Evolutionary conservation across 768 basidiomycete species (phyloP).

Genomic region (Baorangia bicolor): DNA sequence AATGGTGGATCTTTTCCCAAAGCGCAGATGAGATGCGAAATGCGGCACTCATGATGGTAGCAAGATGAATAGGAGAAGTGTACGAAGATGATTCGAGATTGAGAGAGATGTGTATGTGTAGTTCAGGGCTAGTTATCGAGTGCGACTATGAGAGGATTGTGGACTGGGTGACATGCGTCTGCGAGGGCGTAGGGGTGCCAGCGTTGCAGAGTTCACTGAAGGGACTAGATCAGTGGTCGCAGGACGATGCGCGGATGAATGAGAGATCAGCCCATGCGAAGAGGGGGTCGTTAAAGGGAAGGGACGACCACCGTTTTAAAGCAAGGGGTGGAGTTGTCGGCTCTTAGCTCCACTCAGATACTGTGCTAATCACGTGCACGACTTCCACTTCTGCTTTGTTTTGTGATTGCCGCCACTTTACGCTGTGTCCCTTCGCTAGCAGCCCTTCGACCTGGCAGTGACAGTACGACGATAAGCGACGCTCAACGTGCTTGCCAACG

Average conservation of each 20-base stretch:
- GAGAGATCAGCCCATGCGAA: slow-evolving; percentile 20
- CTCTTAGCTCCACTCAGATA: neutral
- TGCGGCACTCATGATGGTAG: slow-evolving; percentile 35
- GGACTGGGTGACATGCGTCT: slow-evolving; percentile 22
- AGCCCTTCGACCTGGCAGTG: neutral
- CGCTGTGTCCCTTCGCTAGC: neutral
- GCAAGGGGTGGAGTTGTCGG: slow-evolving; percentile 5
- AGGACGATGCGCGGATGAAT: neutral
- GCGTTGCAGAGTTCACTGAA: slow-evolving; percentile 5
- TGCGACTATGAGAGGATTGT: neutral
- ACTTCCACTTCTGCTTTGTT: neutral
- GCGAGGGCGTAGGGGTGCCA: slow-evolving; percentile 21
- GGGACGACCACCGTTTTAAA: slow-evolving; percentile 1
- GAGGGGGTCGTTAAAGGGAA: neutral
- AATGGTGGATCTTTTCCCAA: slow-evolving; percentile 91
- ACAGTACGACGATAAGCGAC: neutral
- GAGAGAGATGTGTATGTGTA: neutral
- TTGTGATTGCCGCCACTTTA: neutral
- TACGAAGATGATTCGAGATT: neutral
- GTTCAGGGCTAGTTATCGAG: slow-evolving; percentile 13
- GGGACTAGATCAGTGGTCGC: neutral
- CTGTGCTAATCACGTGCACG: slow-evolving; percentile 15
- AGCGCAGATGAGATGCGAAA: slow-evolving; percentile 76
- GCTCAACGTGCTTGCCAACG: neutral
- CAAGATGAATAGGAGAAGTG: neutral